Conservation (phyloP, 1,284 basidiomycete genomes). For the Mycena citricolor region DNA sequence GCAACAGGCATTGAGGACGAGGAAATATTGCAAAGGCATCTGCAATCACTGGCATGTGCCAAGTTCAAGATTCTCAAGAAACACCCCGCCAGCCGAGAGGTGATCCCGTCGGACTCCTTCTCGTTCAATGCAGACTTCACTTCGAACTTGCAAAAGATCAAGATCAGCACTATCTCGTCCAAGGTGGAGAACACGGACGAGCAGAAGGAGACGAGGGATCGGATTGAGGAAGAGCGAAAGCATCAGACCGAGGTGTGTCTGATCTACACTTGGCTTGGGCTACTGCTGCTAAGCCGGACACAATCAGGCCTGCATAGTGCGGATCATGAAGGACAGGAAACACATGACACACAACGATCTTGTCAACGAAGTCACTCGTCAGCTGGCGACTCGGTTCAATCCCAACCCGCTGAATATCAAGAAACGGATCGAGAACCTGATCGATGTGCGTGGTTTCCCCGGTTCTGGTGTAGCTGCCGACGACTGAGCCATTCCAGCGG, state of each 20-base stretch:
- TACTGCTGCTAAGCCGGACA: no score
- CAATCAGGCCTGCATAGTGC: conserved; percentile 94
- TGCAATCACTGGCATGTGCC: conserved; percentile 97
- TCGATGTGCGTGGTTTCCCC: conserved; percentile 66
- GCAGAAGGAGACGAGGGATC: conserved; percentile 86
- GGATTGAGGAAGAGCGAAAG: conserved; percentile 90
- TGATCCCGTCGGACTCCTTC: conserved; percentile 78
- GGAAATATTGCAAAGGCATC: conserved; percentile 87
- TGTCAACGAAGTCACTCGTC: conserved; percentile 87
- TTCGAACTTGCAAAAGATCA: conserved; percentile 84
- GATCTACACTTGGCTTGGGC: no score
- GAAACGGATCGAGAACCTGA: conserved; percentile 91
- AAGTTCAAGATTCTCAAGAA: conserved; percentile 95
- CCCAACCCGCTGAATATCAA: conserved; percentile 89
- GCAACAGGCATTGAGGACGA: conserved; percentile 73
- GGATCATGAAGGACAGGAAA: conserved; percentile 98
- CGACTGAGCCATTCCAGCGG: conserved; percentile 50
- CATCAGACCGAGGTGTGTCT: conserved; percentile 84
- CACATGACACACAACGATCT: conserved; percentile 88
- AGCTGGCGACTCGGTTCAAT: conserved; percentile 82
- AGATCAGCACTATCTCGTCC: conserved; percentile 88
- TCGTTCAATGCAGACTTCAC: conserved; percentile 87
- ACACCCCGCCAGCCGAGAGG: conserved; percentile 84
- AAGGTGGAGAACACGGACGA: conserved; percentile 88
- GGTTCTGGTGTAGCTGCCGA: conserved; percentile 3